Conservation (phyloP, 2,329 filamentous ascomycete species). For the Aureobasidium sp. region DNA sequence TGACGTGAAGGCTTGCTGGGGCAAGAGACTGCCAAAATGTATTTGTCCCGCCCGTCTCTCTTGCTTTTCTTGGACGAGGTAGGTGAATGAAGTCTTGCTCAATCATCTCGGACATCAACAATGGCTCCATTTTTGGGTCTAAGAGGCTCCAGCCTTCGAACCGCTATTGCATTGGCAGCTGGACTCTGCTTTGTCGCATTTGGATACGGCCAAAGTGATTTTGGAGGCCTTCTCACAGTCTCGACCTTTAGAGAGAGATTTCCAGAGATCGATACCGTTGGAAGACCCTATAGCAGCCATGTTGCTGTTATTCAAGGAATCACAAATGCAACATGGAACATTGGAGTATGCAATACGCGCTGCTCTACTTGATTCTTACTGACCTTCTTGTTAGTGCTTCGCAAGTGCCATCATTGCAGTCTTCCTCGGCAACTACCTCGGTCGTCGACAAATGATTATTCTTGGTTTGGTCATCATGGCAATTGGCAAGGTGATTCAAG, state of each 20-base stretch:
- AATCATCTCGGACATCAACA: background rate
- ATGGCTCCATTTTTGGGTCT: constrained; percentile 18
- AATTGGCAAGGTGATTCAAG: constrained; percentile 51
- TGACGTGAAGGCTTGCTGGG: constrained; percentile 8
- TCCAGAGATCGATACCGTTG: constrained; percentile 32
- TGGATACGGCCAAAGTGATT: constrained; percentile 54
- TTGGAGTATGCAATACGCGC: constrained; percentile 21
- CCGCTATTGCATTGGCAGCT: constrained; percentile 17
- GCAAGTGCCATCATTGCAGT: constrained; percentile 33
- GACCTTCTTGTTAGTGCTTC: constrained; percentile 26
- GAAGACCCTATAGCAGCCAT: constrained; percentile 27
- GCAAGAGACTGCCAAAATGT: background rate
- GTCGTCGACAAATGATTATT: constrained; percentile 50
- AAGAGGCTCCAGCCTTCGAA: constrained; percentile 14
- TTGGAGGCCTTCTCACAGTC: constrained; percentile 54
- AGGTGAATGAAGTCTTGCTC: constrained; percentile 3
- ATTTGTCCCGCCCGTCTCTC: background rate
- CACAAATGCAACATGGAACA: constrained; percentile 32
- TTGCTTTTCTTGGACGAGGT: constrained; percentile 2
- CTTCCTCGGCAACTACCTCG: constrained; percentile 50
- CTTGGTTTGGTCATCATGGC: constrained; percentile 52
- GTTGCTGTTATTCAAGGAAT: constrained; percentile 36
- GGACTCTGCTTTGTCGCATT: constrained; percentile 31
- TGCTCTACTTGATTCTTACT: background rate
- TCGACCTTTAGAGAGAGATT: constrained; percentile 46